phyloP scores from a whole-genome alignment of 2,329 filamentous ascomycete genomes.

The Penicillium griseofulvum region DNA sequence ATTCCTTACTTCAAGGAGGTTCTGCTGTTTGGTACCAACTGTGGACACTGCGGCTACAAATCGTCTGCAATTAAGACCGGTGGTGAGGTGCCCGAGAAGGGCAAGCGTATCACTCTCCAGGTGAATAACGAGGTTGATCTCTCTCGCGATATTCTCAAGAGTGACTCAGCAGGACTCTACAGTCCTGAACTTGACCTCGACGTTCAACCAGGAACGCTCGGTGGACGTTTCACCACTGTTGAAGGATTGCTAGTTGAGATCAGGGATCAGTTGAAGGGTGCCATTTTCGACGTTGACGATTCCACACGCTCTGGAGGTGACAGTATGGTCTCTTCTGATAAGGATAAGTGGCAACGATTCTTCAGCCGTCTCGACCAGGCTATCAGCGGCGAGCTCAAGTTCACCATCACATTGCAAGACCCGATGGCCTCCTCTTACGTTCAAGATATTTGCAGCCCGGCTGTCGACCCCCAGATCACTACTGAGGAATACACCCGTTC shows the following conservation, averaged over 20 bases:
- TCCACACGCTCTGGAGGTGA: conserved; percentile 65
- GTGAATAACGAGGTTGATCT: conserved; percentile 72
- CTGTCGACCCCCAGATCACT: conserved; percentile 79
- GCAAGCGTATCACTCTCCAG: conserved; percentile 75
- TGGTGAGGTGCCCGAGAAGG: conserved; percentile 82
- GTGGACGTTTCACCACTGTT: conserved; percentile 93
- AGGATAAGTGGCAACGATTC: conserved; percentile 74
- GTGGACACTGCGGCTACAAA: conserved; percentile 86
- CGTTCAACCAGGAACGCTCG: conserved; percentile 73
- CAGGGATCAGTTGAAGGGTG: conserved; percentile 78
- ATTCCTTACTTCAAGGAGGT: conserved; percentile 84
- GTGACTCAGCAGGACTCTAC: conserved; percentile 82
- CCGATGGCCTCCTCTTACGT: conserved; percentile 92
- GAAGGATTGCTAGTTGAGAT: conserved; percentile 79
- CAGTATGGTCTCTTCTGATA: conserved; percentile 66
- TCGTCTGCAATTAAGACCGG: conserved; percentile 98
- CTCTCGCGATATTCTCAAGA: conserved; percentile 90
- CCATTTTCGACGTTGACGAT: conserved; percentile 77
- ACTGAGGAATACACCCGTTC: conserved; percentile 82
- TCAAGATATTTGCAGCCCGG: conserved; percentile 75
- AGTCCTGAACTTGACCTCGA: conserved; percentile 79
- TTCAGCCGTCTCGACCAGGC: conserved; percentile 74
- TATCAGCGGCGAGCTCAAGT: conserved; percentile 75
- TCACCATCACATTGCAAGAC: conserved; percentile 80
- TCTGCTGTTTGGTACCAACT: conserved; percentile 90